These are phyloP conservation scores for Herpetomonas samuelpessoai DNA, from an alignment of 208 protist genomes.

Conservation along the genomic window DNA sequence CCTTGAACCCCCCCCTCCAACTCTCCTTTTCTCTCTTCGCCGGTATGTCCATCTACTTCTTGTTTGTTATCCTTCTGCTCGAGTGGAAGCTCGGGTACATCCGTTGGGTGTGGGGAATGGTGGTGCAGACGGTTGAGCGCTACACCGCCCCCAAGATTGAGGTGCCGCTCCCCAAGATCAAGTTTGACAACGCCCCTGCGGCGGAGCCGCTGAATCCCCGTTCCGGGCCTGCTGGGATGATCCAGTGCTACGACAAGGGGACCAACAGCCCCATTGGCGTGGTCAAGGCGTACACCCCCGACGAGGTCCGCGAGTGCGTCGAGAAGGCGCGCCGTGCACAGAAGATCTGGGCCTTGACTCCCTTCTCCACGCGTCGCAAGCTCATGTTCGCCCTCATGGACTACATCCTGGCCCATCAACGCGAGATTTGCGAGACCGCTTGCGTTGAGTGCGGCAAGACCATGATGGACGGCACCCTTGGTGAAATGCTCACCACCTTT, in stretches of 20 bases:
- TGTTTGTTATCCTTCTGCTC: constrained; percentile 41
- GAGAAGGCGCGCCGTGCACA: constrained; percentile 72
- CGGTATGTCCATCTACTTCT: constrained; percentile 35
- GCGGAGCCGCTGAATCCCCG: constrained; percentile 59
- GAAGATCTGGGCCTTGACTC: constrained; percentile 76
- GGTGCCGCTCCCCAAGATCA: constrained; percentile 56
- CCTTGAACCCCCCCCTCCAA: neutral
- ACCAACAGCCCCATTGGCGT: constrained; percentile 75
- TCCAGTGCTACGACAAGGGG: constrained; percentile 90
- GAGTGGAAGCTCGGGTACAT: constrained; percentile 64
- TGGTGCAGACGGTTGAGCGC: constrained; percentile 63
- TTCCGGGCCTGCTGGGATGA: constrained; percentile 62
- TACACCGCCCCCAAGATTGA: constrained; percentile 76
- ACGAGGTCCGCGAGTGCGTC: constrained; percentile 66
- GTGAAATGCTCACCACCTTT: constrained; percentile 90
- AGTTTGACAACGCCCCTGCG: constrained; percentile 47
- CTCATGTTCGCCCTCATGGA: constrained; percentile 86
- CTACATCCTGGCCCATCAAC: constrained; percentile 81
- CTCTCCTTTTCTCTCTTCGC: neutral
- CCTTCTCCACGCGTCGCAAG: constrained; percentile 82
- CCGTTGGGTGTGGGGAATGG: constrained; percentile 33
- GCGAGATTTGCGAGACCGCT: constrained; percentile 83
- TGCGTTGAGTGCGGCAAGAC: constrained; percentile 91
- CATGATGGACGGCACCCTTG: constrained; percentile 88
- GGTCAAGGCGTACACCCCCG: constrained; percentile 64